Evolutionary conservation across 2,329 filamentous ascomycete genomes (phyloP).

Genomic region (Aureobasidium melanogenum): DNA sequence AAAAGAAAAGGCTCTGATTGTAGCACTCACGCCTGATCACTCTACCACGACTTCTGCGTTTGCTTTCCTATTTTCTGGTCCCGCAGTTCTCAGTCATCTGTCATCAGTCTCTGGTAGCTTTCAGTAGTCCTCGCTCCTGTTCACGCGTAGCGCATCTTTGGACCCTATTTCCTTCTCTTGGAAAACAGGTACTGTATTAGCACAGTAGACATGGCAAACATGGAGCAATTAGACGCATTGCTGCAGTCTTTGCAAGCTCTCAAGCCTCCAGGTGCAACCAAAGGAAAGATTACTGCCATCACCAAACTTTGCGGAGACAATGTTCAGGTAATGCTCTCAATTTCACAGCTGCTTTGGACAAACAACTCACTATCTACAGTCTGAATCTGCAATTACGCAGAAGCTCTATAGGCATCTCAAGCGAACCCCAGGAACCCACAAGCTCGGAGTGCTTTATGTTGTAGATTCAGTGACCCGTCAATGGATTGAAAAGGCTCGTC

Average conservation of each 20-base stretch:
- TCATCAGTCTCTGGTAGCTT: constrained; percentile 6
- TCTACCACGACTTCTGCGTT: not conserved
- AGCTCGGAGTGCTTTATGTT: constrained; percentile 97
- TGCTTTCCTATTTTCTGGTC: not conserved
- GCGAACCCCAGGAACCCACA: constrained; percentile 88
- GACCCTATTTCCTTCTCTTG: constrained; percentile 5
- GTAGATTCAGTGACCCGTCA: constrained; percentile 99
- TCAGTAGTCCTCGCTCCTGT: not conserved
- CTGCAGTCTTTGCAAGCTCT: constrained; percentile 85
- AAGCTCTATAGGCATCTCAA: constrained; percentile 97
- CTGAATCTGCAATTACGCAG: constrained; percentile 87
- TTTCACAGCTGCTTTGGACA: not conserved
- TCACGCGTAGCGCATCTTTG: constrained; percentile 1
- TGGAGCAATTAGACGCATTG: constrained; percentile 83
- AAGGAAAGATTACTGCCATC: constrained; percentile 80
- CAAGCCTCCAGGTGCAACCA: constrained; percentile 90
- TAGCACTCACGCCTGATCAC: not conserved
- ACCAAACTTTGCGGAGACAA: constrained; percentile 82
- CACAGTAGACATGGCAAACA: constrained; percentile 27
- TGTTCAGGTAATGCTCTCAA: constrained; percentile 60
- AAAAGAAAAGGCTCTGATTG: not conserved
- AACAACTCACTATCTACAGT: constrained; percentile 46
- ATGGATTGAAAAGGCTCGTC: constrained; percentile 94
- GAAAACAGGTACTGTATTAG: constrained; percentile 13
- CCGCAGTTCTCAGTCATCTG: not conserved